phyloP scores from a whole-genome alignment of 148 eudicot genomes.

The Amaranthus cruentus region DNA sequence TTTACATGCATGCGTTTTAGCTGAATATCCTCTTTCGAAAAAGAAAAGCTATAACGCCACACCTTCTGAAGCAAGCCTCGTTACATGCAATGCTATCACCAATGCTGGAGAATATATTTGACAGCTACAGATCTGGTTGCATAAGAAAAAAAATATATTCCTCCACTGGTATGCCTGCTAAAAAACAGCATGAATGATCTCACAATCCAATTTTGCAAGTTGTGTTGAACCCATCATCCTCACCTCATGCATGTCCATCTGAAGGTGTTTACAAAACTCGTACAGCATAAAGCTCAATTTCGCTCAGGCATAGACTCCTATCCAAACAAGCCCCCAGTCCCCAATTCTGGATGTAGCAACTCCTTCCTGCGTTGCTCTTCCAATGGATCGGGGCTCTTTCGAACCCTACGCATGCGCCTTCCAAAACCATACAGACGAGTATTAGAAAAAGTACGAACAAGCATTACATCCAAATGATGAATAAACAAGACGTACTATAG shows the following conservation, averaged over 20 bases:
- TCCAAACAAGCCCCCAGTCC: conserved; percentile 90
- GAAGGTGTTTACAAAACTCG: conserved; percentile 24
- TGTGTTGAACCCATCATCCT: conserved; percentile 37
- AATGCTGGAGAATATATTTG: conserved; percentile 33
- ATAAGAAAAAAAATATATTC: conserved; percentile 26
- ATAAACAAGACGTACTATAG: not conserved
- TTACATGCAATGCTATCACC: conserved; percentile 34
- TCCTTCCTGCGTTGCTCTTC: conserved; percentile 86
- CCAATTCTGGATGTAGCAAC: conserved; percentile 68
- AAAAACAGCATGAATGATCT: conserved; percentile 52
- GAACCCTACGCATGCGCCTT: conserved; percentile 79
- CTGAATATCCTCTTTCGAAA: conserved; percentile 36
- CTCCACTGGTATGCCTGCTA: conserved; percentile 50
- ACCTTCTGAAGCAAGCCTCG: conserved; percentile 48
- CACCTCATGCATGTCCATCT: conserved; percentile 40
- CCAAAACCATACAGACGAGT: conserved; percentile 11
- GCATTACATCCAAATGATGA: not conserved
- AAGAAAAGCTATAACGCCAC: conserved; percentile 46
- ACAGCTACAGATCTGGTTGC: conserved; percentile 37
- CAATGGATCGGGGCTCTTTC: conserved; percentile 95
- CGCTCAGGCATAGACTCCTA: conserved; percentile 23
- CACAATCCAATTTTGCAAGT: conserved; percentile 27
- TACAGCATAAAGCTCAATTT: conserved; percentile 16
- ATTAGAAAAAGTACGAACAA: not conserved
- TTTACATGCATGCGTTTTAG: conserved; percentile 58